Evolutionary conservation across 352 stramenopile genomes (phyloP), one percentile per base, ranked within the genome.

Genomic region (Globisporangium echinulatum): DNA sequence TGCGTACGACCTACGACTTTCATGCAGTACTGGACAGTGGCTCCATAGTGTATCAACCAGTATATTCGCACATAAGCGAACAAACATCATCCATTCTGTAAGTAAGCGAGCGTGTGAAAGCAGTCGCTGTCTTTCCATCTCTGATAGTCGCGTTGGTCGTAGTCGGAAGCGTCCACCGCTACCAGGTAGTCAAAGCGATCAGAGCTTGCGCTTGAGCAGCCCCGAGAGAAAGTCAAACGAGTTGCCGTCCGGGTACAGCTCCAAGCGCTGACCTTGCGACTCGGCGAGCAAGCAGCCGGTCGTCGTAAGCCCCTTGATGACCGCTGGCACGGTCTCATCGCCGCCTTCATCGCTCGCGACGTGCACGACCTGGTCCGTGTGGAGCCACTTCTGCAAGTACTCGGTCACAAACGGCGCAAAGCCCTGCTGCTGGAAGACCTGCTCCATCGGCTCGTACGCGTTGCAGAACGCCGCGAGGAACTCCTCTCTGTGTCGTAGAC

Each of bases 161-260:
- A 33, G 25, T 33, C 25, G 25, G 25, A 33, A 33, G 25, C 25
- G 25, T 33, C 25, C 25, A 3, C 25, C 25, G 25, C 25, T 33
- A 33, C 25, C 25, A 1, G 25, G 25, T 33, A 33, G 25, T 33
- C 25, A 33, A 3, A 33, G 25, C 40, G 7, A 8, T 58, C 19
- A 95, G 42, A 94, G 50, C 66, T 96, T 96, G 66, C 87, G 84
- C 67, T 90, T 94, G 56, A 96, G 69, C 63, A 96, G 71, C 1
- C 87, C 87, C 37, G 71, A 79, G 49, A 96, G 70, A 56, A 96
- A 94, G 67, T 96, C 87, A 50, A 96, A 90, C 56, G 85, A 95
- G 61, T 96, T 95, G 63, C 85, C 88, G 56, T 96, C 88, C 13
- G 88, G 88, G 64, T 95, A 96, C 33, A 96, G 66, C 64, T 96